These are phyloP conservation scores for Torrubiellomyces zombiae DNA, from an alignment of 2,329 filamentous ascomycete species.

Conservation along the genomic window DNA sequence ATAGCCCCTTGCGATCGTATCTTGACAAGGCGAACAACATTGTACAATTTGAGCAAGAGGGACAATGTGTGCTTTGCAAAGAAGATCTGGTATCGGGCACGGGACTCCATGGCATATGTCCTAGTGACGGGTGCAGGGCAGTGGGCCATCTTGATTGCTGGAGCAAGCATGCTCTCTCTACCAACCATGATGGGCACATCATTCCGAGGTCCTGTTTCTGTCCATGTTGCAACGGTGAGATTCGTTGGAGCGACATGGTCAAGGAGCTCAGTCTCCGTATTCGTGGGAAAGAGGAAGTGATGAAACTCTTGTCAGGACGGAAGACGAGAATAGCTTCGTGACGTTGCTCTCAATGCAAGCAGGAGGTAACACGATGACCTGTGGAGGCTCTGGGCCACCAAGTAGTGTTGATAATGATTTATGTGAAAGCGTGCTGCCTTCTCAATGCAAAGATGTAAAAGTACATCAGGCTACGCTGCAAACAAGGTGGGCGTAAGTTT, in stretches of 20 bases:
- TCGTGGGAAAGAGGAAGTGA: slow-evolving; percentile 52
- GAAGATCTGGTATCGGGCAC: slow-evolving; percentile 25
- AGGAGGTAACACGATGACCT: no score
- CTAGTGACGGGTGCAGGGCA: slow-evolving; percentile 33
- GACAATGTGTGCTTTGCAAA: slow-evolving; percentile 35
- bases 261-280: slow-evolving; percentile 64
- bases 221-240: slow-evolving; percentile 44
- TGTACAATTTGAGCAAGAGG: slow-evolving; percentile 38
- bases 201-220: slow-evolving; percentile 56
- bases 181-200: slow-evolving; percentile 25
- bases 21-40: slow-evolving; percentile 37
- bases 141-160: slow-evolving; percentile 46
- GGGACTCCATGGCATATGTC: slow-evolving; percentile 41
- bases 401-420: no score
- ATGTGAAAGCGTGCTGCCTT: no score
- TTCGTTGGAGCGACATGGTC: slow-evolving; percentile 64
- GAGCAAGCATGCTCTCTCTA: slow-evolving; percentile 31
- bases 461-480: no score
- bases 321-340: slow-evolving; percentile 8
- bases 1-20: slow-evolving; percentile 33
- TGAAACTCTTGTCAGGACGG: slow-evolving; percentile 38
- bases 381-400: no score
- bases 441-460: no score
- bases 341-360: no score
- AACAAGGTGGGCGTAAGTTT: no score